Conservation (phyloP, 148 eudicot species). For the Vaccinium darrowii region DNA sequence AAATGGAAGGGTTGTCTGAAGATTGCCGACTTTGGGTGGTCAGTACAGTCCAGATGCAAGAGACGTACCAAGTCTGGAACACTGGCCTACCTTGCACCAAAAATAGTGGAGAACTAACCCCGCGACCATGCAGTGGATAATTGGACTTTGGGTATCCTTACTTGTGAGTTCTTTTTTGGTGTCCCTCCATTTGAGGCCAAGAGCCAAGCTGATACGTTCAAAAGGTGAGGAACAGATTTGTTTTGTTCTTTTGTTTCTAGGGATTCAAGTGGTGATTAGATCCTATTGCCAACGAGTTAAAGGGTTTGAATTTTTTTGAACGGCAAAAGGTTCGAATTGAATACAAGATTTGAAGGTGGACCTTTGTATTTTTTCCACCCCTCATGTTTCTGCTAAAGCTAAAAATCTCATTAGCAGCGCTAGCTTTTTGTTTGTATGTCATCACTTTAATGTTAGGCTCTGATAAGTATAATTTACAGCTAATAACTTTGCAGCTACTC, state of each 20-base stretch:
- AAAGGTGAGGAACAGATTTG: constrained; percentile 35
- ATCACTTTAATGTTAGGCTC: neutral
- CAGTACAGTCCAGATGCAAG: constrained; percentile 67
- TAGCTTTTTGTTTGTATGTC: constrained; percentile 12
- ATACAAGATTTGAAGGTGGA: constrained; percentile 70
- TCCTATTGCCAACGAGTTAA: neutral
- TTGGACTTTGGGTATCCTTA: constrained; percentile 84
- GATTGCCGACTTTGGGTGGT: constrained; percentile 96
- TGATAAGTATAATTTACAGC: neutral
- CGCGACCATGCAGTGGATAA: constrained; percentile 84
- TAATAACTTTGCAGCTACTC: constrained; percentile 56
- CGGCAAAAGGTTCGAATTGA: neutral
- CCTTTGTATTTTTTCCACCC: constrained; percentile 58
- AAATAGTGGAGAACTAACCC: constrained; percentile 84
- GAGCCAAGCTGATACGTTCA: constrained; percentile 69
- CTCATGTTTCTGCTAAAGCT: constrained; percentile 60
- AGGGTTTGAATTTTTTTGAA: neutral
- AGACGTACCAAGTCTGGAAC: constrained; percentile 90
- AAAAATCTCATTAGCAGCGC: constrained; percentile 68
- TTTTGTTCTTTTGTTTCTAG: neutral
- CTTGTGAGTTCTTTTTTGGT: constrained; percentile 84
- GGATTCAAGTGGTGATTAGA: neutral
- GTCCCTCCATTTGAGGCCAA: constrained; percentile 88
- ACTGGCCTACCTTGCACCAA: constrained; percentile 86
- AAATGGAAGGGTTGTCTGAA: constrained; percentile 65